Conservation (phyloP, 345 rosid genomes). For the Populus deltoides region DNA sequence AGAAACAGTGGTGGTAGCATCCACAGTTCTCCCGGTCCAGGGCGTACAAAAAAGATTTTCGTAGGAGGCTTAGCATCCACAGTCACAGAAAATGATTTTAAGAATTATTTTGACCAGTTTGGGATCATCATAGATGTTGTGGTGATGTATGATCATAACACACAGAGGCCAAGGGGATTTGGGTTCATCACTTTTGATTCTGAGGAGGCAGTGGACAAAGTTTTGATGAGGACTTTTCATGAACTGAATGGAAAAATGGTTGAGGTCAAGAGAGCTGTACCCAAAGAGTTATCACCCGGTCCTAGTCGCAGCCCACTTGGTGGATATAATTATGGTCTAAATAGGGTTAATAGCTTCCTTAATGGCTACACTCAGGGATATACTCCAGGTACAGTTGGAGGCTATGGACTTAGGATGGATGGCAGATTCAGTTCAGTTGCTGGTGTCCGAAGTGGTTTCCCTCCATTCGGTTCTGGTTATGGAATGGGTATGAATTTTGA, state of each 20-base stretch:
- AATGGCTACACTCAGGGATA: constrained; percentile 66
- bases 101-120: constrained; percentile 72
- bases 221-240: constrained; percentile 61
- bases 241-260: constrained; percentile 80
- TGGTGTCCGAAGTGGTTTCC: constrained; percentile 59
- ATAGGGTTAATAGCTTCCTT: constrained; percentile 56
- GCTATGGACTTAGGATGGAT: constrained; percentile 67
- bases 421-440: constrained; percentile 57
- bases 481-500: constrained; percentile 64
- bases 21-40: constrained; percentile 69
- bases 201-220: constrained; percentile 73
- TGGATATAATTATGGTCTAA: constrained; percentile 61
- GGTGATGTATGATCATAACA: constrained; percentile 82
- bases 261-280: constrained; percentile 77
- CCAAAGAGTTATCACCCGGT: constrained; percentile 75
- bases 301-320: constrained; percentile 67
- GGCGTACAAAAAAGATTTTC: constrained; percentile 68
- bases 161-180: constrained; percentile 77
- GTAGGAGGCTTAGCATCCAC: constrained; percentile 85
- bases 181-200: constrained; percentile 77
- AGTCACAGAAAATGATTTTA: constrained; percentile 70
- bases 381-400: constrained; percentile 52
- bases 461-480: constrained; percentile 58
- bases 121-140: constrained; percentile 75
- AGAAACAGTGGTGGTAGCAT: constrained; percentile 47